Evolutionary conservation across 2,329 filamentous ascomycete species (phyloP).

Genomic region (Nannizzia gypsea): DNA sequence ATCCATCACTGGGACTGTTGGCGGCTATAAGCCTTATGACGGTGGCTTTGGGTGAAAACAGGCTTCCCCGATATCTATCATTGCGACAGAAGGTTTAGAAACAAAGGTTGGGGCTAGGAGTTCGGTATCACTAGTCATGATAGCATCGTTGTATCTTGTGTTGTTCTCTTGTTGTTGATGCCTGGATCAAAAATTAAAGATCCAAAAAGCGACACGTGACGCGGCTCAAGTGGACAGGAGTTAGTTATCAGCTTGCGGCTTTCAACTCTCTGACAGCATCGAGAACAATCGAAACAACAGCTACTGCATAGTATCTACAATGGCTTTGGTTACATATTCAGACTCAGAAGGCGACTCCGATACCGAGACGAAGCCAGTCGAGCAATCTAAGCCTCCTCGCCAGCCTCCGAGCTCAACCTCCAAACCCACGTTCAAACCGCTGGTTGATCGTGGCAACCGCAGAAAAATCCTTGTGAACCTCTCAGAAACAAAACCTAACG

Average conservation of each 20-base stretch:
- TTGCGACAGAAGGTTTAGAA: background rate
- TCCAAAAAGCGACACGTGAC: background rate
- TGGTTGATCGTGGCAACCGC: slow-evolving; percentile 68
- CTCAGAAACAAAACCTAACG: slow-evolving; percentile 40
- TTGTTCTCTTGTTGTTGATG: background rate
- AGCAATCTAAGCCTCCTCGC: slow-evolving; percentile 8
- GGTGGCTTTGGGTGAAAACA: background rate
- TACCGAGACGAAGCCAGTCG: slow-evolving; percentile 24
- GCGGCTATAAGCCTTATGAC: background rate
- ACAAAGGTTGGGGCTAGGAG: background rate
- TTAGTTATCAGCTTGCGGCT: background rate
- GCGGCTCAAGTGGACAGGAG: background rate
- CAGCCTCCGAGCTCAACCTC: slow-evolving; percentile 6
- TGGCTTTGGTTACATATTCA: slow-evolving; percentile 74
- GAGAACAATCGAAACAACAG: background rate
- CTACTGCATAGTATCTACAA: slow-evolving; percentile 24
- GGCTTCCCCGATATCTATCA: background rate
- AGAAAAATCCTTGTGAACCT: slow-evolving; percentile 70
- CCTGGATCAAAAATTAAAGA: background rate
- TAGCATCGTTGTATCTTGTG: background rate
- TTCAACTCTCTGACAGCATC: background rate
- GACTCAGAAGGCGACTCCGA: slow-evolving; percentile 56
- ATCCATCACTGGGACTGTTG: background rate
- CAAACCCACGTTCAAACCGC: slow-evolving; percentile 52
- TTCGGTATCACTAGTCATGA: background rate